Evolutionary conservation across 2,329 filamentous ascomycete genomes (phyloP).

Genomic region (Trichoderma oligosporum): DNA sequence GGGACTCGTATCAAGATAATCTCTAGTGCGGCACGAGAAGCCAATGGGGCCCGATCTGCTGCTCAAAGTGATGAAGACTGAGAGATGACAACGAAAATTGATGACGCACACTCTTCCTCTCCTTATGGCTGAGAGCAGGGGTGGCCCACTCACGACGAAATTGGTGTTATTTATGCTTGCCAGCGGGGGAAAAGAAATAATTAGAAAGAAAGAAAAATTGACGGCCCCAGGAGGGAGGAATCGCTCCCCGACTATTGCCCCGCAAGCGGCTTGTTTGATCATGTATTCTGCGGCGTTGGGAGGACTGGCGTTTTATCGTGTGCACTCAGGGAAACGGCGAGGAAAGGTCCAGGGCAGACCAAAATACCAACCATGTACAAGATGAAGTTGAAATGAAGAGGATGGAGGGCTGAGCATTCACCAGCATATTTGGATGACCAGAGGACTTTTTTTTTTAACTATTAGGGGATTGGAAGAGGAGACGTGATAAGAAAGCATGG

Average conservation of each 20-base stretch:
- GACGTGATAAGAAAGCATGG: neutral
- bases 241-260: conserved; percentile 7
- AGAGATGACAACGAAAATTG: conserved; percentile 19
- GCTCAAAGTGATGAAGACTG: conserved; percentile 54
- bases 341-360: conserved; percentile 21
- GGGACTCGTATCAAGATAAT: conserved; percentile 69
- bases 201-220: conserved; percentile 11
- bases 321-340: conserved; percentile 24
- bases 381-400: conserved; percentile 14
- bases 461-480: neutral
- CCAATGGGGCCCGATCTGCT: conserved; percentile 39
- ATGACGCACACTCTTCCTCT: neutral
- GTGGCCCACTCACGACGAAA: conserved; percentile 11
- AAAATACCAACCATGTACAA: conserved; percentile 28
- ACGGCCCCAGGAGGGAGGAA: conserved; percentile 15
- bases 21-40: conserved; percentile 38
- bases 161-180: conserved; percentile 6
- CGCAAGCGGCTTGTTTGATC: conserved; percentile 23
- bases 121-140: conserved; percentile 2
- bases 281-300: conserved; percentile 27
- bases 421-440: conserved; percentile 13
- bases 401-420: conserved; percentile 12
- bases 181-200: neutral
- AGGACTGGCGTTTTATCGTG: conserved; percentile 22
- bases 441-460: conserved; percentile 6